Evolutionary conservation across 2,329 filamentous ascomycete species (phyloP).

Genomic region (Neoscytalidium dimidiatum): DNA sequence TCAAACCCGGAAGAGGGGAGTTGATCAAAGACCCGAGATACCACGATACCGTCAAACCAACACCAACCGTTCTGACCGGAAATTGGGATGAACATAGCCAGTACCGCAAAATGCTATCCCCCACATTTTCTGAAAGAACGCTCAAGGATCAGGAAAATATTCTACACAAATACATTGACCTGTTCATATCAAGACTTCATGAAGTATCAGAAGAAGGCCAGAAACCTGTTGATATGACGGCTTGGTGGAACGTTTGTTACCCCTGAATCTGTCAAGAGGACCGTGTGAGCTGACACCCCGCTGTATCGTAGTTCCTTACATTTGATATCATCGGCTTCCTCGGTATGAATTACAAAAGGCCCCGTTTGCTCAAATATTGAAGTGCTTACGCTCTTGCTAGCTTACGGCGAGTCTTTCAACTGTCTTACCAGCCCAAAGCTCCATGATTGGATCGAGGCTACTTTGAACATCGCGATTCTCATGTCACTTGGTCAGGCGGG

Average conservation of each 20-base stretch:
- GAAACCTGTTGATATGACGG: background rate
- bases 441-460: background rate
- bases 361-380: background rate
- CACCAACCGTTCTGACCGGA: background rate
- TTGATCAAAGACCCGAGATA: slow-evolving; percentile 5
- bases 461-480: background rate
- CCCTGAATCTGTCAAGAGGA: background rate
- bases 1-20: background rate
- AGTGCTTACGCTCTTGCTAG: background rate
- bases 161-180: background rate
- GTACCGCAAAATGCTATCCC: slow-evolving; percentile 39
- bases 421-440: background rate
- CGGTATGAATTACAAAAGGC: background rate
- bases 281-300: background rate
- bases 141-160: slow-evolving; percentile 38
- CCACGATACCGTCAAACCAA: background rate
- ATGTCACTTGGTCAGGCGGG: background rate
- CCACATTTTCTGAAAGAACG: slow-evolving; percentile 43
- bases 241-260: background rate
- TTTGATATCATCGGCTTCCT: background rate
- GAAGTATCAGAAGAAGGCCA: background rate
- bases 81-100: slow-evolving; percentile 41
- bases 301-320: background rate
- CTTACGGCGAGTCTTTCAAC: background rate
- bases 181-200: background rate